Evolutionary conservation across 768 basidiomycete species (phyloP).

Genomic region (Hirschioporus abietinus): DNA sequence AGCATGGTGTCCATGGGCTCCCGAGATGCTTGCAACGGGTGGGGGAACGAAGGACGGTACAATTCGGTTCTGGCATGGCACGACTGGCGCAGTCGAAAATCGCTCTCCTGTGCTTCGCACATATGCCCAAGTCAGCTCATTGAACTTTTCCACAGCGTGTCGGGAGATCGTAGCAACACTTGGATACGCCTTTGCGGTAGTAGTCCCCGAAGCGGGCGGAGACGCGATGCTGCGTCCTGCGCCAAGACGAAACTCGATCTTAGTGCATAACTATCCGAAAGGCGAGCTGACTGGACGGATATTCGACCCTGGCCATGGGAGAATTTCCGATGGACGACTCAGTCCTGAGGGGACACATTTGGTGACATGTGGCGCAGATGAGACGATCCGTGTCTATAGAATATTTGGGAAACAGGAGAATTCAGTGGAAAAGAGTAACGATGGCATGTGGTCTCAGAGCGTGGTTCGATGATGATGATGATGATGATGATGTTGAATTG

Average conservation of each 20-base stretch:
- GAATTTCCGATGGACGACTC: slow-evolving; percentile 38
- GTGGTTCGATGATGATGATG: not conserved
- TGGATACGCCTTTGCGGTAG: slow-evolving; percentile 40
- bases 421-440: not conserved
- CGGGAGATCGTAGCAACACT: slow-evolving; percentile 58
- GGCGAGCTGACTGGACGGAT: slow-evolving; percentile 51
- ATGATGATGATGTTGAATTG: not conserved
- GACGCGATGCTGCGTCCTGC: slow-evolving; percentile 15
- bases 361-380: slow-evolving; percentile 96
- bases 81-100: slow-evolving; percentile 41
- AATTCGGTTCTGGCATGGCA: slow-evolving; percentile 49
- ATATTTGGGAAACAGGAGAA: slow-evolving; percentile 75
- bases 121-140: slow-evolving; percentile 51
- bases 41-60: slow-evolving; percentile 58
- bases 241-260: slow-evolving; percentile 31
- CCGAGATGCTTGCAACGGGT: slow-evolving; percentile 60
- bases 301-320: slow-evolving; percentile 30
- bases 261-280: slow-evolving; percentile 51
- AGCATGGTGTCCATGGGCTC: slow-evolving; percentile 74
- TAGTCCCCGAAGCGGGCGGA: slow-evolving; percentile 12
- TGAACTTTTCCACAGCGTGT: slow-evolving; percentile 54
- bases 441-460: not conserved
- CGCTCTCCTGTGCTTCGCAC: slow-evolving; percentile 41
- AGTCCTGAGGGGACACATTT: slow-evolving; percentile 75
- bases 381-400: slow-evolving; percentile 96